phyloP scores from a whole-genome alignment of 805 yeast genomes.

The Lipomyces kockii region DNA sequence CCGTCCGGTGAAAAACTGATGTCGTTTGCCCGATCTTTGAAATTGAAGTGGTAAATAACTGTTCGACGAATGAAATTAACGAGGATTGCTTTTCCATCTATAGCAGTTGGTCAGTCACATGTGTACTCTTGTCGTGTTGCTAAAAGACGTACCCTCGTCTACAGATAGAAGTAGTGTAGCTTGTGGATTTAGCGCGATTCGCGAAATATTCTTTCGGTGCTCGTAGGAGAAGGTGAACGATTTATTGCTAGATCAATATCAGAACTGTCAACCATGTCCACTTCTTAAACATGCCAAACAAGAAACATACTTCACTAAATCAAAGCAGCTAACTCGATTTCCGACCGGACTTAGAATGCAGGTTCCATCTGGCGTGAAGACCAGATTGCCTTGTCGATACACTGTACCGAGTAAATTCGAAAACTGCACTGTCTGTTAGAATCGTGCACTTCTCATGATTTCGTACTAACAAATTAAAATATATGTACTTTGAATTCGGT shows the following conservation, averaged over 20 bases:
- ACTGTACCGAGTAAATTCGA: conserved; percentile 93
- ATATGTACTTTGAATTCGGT: conserved; percentile 63
- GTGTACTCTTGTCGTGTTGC: not conserved
- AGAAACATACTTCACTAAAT: conserved; percentile 56
- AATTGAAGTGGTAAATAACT: conserved; percentile 91
- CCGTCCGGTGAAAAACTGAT: conserved; percentile 90
- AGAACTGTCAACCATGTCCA: not conserved
- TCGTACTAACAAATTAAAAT: not conserved
- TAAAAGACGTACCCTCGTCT: conserved; percentile 50
- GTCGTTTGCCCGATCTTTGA: conserved; percentile 75
- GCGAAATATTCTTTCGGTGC: conserved; percentile 80
- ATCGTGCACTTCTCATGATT: conserved; percentile 19
- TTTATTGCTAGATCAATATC: conserved; percentile 52
- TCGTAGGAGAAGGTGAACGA: conserved; percentile 91
- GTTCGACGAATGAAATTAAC: conserved; percentile 83
- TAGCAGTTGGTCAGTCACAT: conserved; percentile 36
- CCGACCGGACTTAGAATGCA: conserved; percentile 90
- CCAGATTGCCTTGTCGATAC: conserved; percentile 87
- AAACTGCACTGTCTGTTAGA: conserved; percentile 53
- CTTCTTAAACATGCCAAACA: not conserved
- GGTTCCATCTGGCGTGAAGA: conserved; percentile 85
- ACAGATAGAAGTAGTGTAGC: conserved; percentile 79
- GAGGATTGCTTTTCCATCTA: conserved; percentile 89
- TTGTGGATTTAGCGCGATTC: conserved; percentile 82
- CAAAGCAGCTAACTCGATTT: conserved; percentile 87